Percentiles rank a stretch among this genome's conserved stretches.
phyloP scores from a whole-genome alignment of 768 basidiomycete genomes.

The Inosperma sp. region DNA sequence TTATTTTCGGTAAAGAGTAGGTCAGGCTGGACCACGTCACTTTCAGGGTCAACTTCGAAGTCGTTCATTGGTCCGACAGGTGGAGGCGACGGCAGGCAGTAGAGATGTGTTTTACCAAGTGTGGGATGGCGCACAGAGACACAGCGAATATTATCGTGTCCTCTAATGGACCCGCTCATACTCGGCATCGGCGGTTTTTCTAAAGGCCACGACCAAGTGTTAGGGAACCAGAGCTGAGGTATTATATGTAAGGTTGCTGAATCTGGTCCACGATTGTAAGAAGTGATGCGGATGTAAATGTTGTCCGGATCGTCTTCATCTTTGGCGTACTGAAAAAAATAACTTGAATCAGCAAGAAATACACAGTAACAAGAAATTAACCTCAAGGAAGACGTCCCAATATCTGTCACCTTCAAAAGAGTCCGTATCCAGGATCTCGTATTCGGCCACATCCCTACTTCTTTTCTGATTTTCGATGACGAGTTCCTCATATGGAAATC shows the following conservation, averaged over 20 bases:
- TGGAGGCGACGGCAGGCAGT: constrained; percentile 89
- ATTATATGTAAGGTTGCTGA: constrained; percentile 90
- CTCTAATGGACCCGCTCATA: constrained; percentile 49
- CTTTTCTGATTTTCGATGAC: constrained; percentile 80
- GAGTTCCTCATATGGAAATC: constrained; percentile 92
- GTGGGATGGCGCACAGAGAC: constrained; percentile 70
- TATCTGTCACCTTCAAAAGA: constrained; percentile 89
- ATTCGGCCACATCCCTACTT: constrained; percentile 83
- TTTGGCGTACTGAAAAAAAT: constrained; percentile 71
- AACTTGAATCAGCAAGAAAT: background rate
- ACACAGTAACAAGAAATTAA: constrained; percentile 31
- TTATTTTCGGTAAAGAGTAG: constrained; percentile 96
- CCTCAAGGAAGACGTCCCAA: constrained; percentile 99
- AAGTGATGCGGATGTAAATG: constrained; percentile 88
- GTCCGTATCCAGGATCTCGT: constrained; percentile 90
- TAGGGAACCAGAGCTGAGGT: constrained; percentile 96
- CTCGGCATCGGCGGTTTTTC: constrained; percentile 63
- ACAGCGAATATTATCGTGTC: constrained; percentile 48
- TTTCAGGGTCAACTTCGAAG: constrained; percentile 57
- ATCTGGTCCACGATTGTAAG: constrained; percentile 96
- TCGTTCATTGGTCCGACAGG: constrained; percentile 73
- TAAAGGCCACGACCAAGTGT: constrained; percentile 94
- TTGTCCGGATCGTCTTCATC: constrained; percentile 88
- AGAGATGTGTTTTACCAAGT: constrained; percentile 74
- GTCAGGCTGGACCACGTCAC: constrained; percentile 72